A percentile compares a stretch with the other conserved stretches of the same genome.
phyloP scores from a whole-genome alignment of 805 yeast species.

The Pichia thaimueangensis region DNA sequence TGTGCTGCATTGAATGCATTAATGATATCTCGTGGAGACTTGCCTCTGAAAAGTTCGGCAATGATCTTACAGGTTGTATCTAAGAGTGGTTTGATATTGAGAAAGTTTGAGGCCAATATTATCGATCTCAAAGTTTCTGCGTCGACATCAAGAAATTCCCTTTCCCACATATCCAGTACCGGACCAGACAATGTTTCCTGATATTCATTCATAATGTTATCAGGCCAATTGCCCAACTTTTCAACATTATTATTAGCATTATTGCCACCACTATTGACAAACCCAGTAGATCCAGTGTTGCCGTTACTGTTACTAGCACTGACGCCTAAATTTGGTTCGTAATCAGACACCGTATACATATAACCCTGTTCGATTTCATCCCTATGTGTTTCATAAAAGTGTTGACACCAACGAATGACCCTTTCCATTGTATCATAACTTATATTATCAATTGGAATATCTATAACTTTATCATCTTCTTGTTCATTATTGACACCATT shows the following conservation, averaged over 20 bases:
- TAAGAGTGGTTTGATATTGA: constrained; percentile 61
- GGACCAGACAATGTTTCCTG: constrained; percentile 45
- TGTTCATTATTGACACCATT: background rate
- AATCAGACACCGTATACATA: background rate
- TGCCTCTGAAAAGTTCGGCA: constrained; percentile 72
- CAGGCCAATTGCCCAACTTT: constrained; percentile 15
- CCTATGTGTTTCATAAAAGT: constrained; percentile 8
- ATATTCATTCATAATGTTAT: constrained; percentile 48
- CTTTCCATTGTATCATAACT: constrained; percentile 5
- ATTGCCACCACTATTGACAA: background rate
- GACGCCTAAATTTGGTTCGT: background rate
- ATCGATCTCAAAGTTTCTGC: constrained; percentile 71
- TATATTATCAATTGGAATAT: constrained; percentile 11
- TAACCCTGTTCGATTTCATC: background rate
- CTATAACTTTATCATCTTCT: background rate
- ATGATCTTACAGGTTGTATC: constrained; percentile 68
- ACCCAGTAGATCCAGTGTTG: background rate
- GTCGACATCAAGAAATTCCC: constrained; percentile 81
- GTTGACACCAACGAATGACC: constrained; percentile 14
- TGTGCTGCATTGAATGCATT: constrained; percentile 53
- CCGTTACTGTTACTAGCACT: no score
- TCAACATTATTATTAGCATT: background rate
- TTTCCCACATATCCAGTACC: constrained; percentile 71
- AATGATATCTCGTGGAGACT: constrained; percentile 67
- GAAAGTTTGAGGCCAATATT: constrained; percentile 69